phyloP scores from a whole-genome alignment of 768 basidiomycete species.

The Pulveroboletus frians region DNA sequence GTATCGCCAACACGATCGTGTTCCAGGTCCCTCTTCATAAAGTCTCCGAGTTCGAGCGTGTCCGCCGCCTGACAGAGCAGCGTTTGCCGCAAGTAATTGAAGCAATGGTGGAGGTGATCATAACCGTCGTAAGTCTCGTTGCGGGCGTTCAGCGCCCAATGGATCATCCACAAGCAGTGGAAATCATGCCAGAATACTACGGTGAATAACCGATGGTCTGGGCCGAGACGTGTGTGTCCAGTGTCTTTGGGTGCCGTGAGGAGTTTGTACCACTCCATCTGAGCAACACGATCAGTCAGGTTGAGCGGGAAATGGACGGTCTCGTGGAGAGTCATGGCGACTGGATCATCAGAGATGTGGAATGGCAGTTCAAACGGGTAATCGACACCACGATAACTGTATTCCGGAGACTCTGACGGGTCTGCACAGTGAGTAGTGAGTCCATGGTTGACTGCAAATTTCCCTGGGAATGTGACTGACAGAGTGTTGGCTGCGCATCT shows the following conservation, averaged over 20 bases:
- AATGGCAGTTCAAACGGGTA: not conserved
- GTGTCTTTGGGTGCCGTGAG: not conserved
- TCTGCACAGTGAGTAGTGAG: not conserved
- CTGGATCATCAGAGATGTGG: not conserved
- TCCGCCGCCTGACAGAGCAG: constrained; percentile 11
- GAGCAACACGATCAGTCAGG: not conserved
- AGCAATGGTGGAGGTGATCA: constrained; percentile 11
- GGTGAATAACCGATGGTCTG: not conserved
- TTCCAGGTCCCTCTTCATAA: not conserved
- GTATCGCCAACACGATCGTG: not conserved
- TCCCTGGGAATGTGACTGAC: not conserved
- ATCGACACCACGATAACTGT: not conserved
- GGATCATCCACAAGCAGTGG: not conserved
- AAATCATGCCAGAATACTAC: not conserved
- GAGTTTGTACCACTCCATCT: not conserved
- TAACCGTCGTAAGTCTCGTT: constrained; percentile 5
- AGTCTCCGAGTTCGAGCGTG: not conserved
- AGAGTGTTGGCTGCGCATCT: not conserved
- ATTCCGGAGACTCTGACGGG: not conserved
- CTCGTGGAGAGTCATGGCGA: constrained; percentile 6
- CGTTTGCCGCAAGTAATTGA: constrained; percentile 12
- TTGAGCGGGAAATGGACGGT: constrained; percentile 2
- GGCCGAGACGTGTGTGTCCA: not conserved
- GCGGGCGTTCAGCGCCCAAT: not conserved
- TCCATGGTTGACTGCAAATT: not conserved